phyloP scores from a whole-genome alignment of 2,329 filamentous ascomycete genomes.

The Sclerotinia sclerotiorum region DNA sequence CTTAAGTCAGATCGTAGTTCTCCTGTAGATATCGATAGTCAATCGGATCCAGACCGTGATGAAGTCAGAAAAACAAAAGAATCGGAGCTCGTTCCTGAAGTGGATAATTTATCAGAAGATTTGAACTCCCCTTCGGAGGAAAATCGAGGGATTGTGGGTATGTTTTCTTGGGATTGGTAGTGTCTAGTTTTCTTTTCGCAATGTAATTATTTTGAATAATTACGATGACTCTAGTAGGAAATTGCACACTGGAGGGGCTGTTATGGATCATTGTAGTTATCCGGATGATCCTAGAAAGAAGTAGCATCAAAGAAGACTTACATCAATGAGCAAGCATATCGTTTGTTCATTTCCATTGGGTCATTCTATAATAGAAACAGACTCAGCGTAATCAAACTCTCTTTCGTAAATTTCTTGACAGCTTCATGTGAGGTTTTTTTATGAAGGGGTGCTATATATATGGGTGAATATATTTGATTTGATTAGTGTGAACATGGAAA shows the following conservation, averaged over 20 bases:
- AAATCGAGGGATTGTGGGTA: neutral
- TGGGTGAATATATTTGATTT: too few relatives aligned
- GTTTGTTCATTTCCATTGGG: neutral
- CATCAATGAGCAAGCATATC: neutral
- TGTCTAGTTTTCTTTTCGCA: neutral
- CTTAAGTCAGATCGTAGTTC: neutral
- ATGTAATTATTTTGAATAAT: neutral
- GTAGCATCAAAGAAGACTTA: neutral
- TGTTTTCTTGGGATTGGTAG: neutral
- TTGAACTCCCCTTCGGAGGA: too few relatives aligned
- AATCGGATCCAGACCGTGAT: too few relatives aligned
- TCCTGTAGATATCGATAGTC: neutral
- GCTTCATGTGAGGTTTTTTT: too few relatives aligned
- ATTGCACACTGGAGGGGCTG: neutral
- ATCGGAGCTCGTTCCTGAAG: too few relatives aligned
- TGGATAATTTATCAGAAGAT: too few relatives aligned
- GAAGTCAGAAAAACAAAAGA: too few relatives aligned
- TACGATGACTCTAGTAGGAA: neutral
- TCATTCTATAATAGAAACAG: too few relatives aligned
- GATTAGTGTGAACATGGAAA: too few relatives aligned
- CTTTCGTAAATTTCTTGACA: too few relatives aligned
- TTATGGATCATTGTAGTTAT: neutral
- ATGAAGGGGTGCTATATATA: too few relatives aligned
- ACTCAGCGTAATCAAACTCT: too few relatives aligned
- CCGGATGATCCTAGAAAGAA: neutral